These are phyloP conservation scores for Bidens hawaiensis DNA, from an alignment of 140 eudicot genomes.

Conservation along the genomic window DNA sequence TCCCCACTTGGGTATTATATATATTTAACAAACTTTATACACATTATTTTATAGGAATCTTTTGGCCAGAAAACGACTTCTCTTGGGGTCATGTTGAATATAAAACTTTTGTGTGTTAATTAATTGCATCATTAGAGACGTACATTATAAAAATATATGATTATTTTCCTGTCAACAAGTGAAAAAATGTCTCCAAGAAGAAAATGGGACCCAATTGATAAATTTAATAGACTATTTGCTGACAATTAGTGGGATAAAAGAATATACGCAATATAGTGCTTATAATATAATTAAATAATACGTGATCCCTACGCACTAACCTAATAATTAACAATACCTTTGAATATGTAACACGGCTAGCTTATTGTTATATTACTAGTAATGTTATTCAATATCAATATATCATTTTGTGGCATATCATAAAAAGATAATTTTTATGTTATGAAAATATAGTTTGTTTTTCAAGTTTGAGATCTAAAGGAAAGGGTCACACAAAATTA, in stretches of 20 bases:
- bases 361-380: neutral
- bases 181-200: neutral
- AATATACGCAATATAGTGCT: constrained; percentile 12
- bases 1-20: constrained; percentile 19
- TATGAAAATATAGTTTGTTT: neutral
- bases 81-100: constrained; percentile 28
- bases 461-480: neutral
- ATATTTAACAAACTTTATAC: neutral
- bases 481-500: neutral
- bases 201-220: constrained; percentile 12
- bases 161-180: neutral
- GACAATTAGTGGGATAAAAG: constrained; percentile 5
- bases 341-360: neutral
- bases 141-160: neutral
- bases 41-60: constrained; percentile 15
- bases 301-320: neutral
- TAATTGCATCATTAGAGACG: constrained; percentile 8
- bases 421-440: neutral
- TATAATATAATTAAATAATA: neutral
- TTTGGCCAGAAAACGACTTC: constrained; percentile 22
- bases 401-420: neutral
- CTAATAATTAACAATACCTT: neutral
- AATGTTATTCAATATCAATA: neutral
- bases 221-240: neutral
- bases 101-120: constrained; percentile 1